These are phyloP conservation scores for Beauveria caledonica DNA, from an alignment of 2,329 filamentous ascomycete genomes.

Conservation along the genomic window DNA sequence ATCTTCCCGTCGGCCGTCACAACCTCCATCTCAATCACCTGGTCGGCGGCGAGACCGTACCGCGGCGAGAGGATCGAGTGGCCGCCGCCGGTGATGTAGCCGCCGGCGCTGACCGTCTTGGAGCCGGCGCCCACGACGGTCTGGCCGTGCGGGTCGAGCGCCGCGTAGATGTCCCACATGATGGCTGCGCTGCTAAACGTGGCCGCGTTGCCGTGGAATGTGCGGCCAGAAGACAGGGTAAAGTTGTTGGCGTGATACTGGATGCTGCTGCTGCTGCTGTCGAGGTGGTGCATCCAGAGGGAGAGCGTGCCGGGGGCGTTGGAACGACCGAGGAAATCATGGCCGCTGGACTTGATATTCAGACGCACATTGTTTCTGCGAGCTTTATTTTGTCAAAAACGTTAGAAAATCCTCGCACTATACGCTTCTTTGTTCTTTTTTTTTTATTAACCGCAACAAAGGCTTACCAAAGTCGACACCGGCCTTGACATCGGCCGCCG, in stretches of 20 bases:
- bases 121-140: constrained; percentile 47
- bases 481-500: constrained; percentile 23
- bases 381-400: constrained; percentile 19
- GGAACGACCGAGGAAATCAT: constrained; percentile 38
- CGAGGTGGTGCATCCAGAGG: constrained; percentile 44
- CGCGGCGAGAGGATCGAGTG: constrained; percentile 45
- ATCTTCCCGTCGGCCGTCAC: constrained; percentile 44
- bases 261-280: constrained; percentile 25
- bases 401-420: background rate
- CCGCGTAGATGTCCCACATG: constrained; percentile 39
- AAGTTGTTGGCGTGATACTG: constrained; percentile 32
- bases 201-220: constrained; percentile 40
- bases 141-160: constrained; percentile 35
- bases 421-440: background rate
- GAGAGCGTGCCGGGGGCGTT: constrained; percentile 42
- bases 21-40: constrained; percentile 50
- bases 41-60: constrained; percentile 54
- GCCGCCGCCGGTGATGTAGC: constrained; percentile 54
- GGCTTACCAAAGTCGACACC: constrained; percentile 35
- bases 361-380: constrained; percentile 34
- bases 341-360: constrained; percentile 31
- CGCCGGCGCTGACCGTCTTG: constrained; percentile 50
- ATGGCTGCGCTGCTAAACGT: constrained; percentile 46
- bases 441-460: no score
- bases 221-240: constrained; percentile 30